Conservation (phyloP, 2,329 filamentous ascomycete genomes). For the Pyrenophora tritici-repentis region DNA sequence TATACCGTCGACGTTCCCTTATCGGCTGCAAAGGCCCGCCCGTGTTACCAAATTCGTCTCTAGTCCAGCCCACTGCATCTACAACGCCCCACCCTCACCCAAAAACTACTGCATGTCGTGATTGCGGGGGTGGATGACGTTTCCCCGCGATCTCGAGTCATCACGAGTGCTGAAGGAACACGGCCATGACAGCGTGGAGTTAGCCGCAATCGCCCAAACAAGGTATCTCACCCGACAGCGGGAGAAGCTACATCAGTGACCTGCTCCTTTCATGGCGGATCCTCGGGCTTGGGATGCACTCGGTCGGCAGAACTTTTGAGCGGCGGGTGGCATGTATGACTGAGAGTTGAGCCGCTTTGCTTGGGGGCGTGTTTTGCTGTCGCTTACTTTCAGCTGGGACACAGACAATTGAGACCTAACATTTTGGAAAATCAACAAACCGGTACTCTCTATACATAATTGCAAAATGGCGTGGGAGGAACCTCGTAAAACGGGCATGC, state of each 20-base stretch:
- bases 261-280: not conserved
- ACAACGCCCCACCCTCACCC: not conserved
- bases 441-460: not conserved
- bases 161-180: conserved; percentile 1
- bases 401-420: not conserved
- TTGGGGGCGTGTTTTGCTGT: not conserved
- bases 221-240: conserved; percentile 1
- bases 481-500: conserved; percentile 41
- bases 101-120: conserved; percentile 13
- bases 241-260: not conserved
- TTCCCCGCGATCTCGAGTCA: not conserved
- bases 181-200: not conserved
- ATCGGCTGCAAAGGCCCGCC: not conserved
- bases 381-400: not conserved
- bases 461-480: conserved; percentile 38
- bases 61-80: conserved; percentile 6
- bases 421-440: not conserved
- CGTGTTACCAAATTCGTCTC: not conserved
- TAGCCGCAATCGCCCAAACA: not conserved
- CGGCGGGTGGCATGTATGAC: not conserved
- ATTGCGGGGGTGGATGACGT: conserved; percentile 18
- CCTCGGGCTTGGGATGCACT: not conserved
- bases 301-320: not conserved
- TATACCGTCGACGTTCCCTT: not conserved
- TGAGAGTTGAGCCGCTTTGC: not conserved